Evolutionary conservation across 1,284 basidiomycete genomes (phyloP).

Genomic region (Heliocybe sulcata): DNA sequence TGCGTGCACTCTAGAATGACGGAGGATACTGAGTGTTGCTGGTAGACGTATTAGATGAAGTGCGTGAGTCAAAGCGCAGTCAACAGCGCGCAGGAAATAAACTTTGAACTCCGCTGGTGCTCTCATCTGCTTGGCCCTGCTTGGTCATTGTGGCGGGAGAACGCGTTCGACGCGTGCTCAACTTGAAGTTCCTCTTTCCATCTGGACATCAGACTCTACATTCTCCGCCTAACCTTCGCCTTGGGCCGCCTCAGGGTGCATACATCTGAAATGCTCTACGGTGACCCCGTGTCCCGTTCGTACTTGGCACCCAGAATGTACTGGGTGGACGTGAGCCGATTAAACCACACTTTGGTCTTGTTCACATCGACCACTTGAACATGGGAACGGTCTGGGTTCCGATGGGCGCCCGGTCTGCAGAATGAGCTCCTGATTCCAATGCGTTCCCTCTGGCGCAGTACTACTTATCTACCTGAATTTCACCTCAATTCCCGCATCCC

Average conservation of each 20-base stretch:
- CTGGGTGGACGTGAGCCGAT: background rate
- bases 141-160: background rate
- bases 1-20: background rate
- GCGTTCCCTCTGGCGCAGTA: background rate
- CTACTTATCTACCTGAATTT: background rate
- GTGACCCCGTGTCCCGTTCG: background rate
- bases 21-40: background rate
- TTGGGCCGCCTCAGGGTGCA: no score
- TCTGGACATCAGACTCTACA: no score
- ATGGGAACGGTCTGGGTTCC: background rate
- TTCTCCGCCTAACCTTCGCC: no score
- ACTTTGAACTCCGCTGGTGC: background rate
- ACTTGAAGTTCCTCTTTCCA: no score
- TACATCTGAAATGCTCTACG: no score
- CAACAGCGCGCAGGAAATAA: background rate
- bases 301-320: background rate
- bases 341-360: background rate
- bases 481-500: background rate
- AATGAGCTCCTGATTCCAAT: background rate
- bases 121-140: background rate
- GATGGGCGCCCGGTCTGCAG: background rate
- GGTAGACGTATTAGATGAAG: background rate
- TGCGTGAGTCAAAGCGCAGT: background rate
- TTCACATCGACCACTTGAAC: background rate
- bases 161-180: no score